phyloP scores from a whole-genome alignment of 1,284 basidiomycete species.

The Heterobasidion occidentale region DNA sequence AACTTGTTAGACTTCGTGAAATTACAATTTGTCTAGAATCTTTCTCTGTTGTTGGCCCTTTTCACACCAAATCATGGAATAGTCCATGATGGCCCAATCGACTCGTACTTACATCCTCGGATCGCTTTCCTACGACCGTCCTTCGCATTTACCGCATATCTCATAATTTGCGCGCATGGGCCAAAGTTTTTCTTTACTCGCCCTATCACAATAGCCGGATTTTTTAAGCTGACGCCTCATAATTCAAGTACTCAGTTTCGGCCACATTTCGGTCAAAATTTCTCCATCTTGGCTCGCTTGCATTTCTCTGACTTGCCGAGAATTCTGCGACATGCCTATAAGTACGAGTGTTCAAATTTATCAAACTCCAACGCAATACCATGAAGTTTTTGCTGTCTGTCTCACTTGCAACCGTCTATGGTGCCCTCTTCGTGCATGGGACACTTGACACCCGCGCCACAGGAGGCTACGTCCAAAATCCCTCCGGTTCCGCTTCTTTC shows the following conservation, averaged over 20 bases:
- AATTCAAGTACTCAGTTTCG: neutral
- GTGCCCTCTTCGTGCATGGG: neutral
- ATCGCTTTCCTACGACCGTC: no score
- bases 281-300: neutral
- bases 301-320: neutral
- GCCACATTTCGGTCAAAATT: neutral
- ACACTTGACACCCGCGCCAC: constrained; percentile 19
- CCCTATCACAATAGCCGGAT: no score
- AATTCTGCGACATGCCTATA: neutral
- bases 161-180: no score
- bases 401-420: neutral
- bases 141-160: no score
- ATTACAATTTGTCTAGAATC: no score
- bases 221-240: neutral
- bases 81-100: no score
- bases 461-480: constrained; percentile 43
- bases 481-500: constrained; percentile 45
- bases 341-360: neutral
- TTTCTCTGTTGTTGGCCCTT: no score
- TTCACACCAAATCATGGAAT: no score
- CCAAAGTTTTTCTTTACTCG: no score
- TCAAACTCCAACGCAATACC: neutral
- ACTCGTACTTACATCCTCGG: no score
- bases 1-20: no score
- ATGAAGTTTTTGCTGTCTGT: neutral